A percentile compares a stretch with the other conserved stretches of the same genome.
Conservation (phyloP, 176 grass and related monocot genomes). For the Eremochloa ophiuroides region DNA sequence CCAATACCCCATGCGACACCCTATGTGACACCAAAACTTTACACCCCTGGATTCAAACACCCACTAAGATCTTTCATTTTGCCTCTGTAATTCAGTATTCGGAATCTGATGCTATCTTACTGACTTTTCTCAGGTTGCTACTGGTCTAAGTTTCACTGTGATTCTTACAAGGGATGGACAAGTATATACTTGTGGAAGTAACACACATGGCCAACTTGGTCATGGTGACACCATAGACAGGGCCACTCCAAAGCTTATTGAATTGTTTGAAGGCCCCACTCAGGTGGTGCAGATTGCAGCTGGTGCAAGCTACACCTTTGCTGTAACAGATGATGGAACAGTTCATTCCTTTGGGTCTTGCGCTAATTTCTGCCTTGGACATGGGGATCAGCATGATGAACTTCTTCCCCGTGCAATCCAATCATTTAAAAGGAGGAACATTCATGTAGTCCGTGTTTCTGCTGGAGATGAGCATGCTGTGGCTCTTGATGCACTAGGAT, state of each 20-base stretch:
- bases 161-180: conserved; percentile 69
- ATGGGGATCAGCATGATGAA: conserved; percentile 89
- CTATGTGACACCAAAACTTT: no score
- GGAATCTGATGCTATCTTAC: conserved; percentile 7
- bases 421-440: conserved; percentile 76
- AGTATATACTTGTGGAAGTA: conserved; percentile 91
- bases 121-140: conserved; percentile 56
- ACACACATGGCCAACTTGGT: conserved; percentile 95
- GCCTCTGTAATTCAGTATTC: neutral
- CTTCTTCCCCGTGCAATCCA: conserved; percentile 83
- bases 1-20: no score
- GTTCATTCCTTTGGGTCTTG: conserved; percentile 94
- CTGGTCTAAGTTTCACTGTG: conserved; percentile 87
- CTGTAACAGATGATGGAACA: conserved; percentile 82
- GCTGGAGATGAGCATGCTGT: conserved; percentile 98
- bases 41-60: no score
- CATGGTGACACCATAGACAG: conserved; percentile 83
- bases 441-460: conserved; percentile 92
- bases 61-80: conserved; percentile 1
- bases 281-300: conserved; percentile 86
- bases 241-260: conserved; percentile 61
- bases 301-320: conserved; percentile 86
- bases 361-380: conserved; percentile 92
- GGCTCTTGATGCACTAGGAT: conserved; percentile 83
- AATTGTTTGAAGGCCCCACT: conserved; percentile 50